phyloP scores from a whole-genome alignment of 2,329 filamentous ascomycete species.

The Didymella exigua region DNA sequence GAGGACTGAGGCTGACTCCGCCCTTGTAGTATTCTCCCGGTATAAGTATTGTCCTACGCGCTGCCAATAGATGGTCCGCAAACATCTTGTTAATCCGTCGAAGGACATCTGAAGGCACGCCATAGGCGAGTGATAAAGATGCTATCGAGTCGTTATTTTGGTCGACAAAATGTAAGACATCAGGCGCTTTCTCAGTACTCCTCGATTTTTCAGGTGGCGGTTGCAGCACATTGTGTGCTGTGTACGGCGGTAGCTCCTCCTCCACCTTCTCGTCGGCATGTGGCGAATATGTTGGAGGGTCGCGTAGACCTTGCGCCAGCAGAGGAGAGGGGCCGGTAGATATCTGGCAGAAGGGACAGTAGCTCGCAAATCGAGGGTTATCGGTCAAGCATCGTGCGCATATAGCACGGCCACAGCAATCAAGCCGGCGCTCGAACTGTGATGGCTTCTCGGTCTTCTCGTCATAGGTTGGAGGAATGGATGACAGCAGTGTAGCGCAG shows the following conservation, averaged over 20 bases:
- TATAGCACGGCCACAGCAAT: constrained; percentile 73
- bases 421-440: constrained; percentile 64
- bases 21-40: constrained; percentile 72
- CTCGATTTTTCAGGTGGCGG: constrained; percentile 39
- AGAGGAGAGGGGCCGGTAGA: constrained; percentile 65
- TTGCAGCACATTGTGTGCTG: constrained; percentile 40
- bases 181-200: constrained; percentile 54
- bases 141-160: constrained; percentile 70
- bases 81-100: constrained; percentile 72
- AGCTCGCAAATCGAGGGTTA: constrained; percentile 70
- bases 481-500: constrained; percentile 67
- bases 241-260: constrained; percentile 55
- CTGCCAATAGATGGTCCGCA: constrained; percentile 72
- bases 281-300: constrained; percentile 70
- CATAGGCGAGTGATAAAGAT: constrained; percentile 73
- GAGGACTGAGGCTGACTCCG: constrained; percentile 70
- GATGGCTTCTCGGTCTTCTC: constrained; percentile 66
- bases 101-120: constrained; percentile 67
- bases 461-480: constrained; percentile 58
- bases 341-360: constrained; percentile 79
- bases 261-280: constrained; percentile 37
- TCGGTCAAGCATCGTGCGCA: constrained; percentile 73
- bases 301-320: constrained; percentile 65
- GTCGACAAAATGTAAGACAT: constrained; percentile 76
- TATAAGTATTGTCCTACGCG: constrained; percentile 71